Evolutionary conservation across 2,329 filamentous ascomycete species (phyloP), one percentile per base, ranked within the genome.

Genomic region (Pseudodiploospora longispora): DNA sequence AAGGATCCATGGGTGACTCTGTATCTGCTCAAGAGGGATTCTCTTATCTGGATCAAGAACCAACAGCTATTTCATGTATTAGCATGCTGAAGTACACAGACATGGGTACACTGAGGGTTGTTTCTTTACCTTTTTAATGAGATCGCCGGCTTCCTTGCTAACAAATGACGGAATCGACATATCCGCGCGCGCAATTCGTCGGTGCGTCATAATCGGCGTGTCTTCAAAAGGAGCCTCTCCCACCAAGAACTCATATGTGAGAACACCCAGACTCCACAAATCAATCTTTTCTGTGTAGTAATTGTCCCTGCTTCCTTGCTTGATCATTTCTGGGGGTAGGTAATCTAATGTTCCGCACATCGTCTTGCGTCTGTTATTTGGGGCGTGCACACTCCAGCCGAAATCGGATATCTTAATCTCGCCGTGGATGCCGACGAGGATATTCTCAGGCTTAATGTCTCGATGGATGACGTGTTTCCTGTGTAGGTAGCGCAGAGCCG

Each of bases 391-490:
- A 62, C 87, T 94, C 93, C 93, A 98, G 40, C 93, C 91, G 59
- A 97, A 98, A 65, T 98, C 93, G 4, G 88, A 94, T 59, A 98
- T 90, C 68, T 98, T 98, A 70, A 98, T 90, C 72, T 98, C 93
- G 53, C 90, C 93, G 61, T 97, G 91, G 48, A 97, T 89, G 10
- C 91, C 91, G 30, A 65, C 53, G 5, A 65, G 51, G 19, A 65
- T 61, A 34, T 65, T 95, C 64, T 95, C 89, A 62, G 95, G 95
- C 87, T 94, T 94, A 41, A 61, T 61, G 34, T 57, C 56, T n/a
- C 59, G 54, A 41, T 62, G 61, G 5, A 61, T 61, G 10, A 63
- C 52, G 30, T 61, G 51, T 48, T 62, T 62, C 6, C 55, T 44
- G 49, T 62, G 59, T 31, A 63, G 50, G 35, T 61, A 59, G 3